Evolutionary conservation across 2,329 filamentous ascomycete species (phyloP).

Genomic region (Colletotrichum horii): DNA sequence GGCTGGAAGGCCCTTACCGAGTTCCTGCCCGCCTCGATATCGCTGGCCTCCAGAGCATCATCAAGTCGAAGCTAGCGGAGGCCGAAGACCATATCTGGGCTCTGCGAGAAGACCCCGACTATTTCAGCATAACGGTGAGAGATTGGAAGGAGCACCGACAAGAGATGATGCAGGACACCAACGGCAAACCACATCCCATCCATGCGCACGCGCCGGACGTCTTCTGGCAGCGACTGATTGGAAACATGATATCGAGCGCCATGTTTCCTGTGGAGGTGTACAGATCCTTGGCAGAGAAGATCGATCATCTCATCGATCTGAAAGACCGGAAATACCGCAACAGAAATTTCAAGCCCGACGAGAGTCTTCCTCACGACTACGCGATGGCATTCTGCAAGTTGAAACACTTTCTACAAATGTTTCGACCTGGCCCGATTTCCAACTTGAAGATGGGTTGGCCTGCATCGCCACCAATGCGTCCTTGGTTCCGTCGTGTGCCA

Average conservation of each 20-base stretch:
- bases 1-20: conserved; percentile 58
- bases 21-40: conserved; percentile 53
- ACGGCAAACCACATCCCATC: conserved; percentile 34
- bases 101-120: conserved; percentile 63
- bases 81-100: conserved; percentile 60
- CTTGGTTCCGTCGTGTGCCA: conserved; percentile 34
- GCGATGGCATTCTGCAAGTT: conserved; percentile 1
- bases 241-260: conserved; percentile 34
- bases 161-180: conserved; percentile 45
- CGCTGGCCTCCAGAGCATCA: conserved; percentile 44
- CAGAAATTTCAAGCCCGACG: conserved; percentile 16
- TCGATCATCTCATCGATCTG: background rate
- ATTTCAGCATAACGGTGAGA: conserved; percentile 51
- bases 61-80: conserved; percentile 43
- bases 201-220: background rate
- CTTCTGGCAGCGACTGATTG: conserved; percentile 46
- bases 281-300: background rate
- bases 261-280: background rate
- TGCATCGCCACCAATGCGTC: conserved; percentile 46
- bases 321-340: background rate
- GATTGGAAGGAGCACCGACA: conserved; percentile 52
- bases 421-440: background rate
- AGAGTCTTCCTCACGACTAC: conserved; percentile 31
- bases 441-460: conserved; percentile 17
- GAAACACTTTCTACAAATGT: background rate